Base-by-base conservation (phyloP, 148 eudicot genomes). In the Fagopyrum homotropicum region DNA sequence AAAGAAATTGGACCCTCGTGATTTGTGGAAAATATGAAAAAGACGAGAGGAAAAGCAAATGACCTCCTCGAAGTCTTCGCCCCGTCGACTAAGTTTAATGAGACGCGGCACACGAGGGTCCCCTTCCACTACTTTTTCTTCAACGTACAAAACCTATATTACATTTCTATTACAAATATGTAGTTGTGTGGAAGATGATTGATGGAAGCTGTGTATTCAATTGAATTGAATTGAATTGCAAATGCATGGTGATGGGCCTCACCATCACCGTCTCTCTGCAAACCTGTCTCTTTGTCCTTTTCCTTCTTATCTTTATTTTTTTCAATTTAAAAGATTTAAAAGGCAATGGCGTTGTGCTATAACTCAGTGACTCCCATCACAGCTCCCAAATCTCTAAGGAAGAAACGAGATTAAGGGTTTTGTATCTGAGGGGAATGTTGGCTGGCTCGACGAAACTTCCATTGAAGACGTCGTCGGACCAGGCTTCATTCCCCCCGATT, bases 401-500 rank as follows among this genome's bases (percentile, higher is more conserved):
- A 64, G 12, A 14, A 15, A 15, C 1, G 14, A 40, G 45, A 35
- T 64, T 64, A 78, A 29, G 69, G 82, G 73, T 45, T 50, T 77
- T 60, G 43, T 22, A 6, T 16, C 83, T 85, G 88, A 80, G 88
- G 88, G 86, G 88, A 86, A 81, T 86, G 88, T 83, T 86, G 88
- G 83, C 86, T 60, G n/a, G 51, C 76, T 77, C 43, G 16, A 79
- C 73, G 56, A 66, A 51, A 40, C 50, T 56, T 52, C 26, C 48
- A 55, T 74, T 9, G 30, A 12, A 22, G 43, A 4, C 22, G 85
- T 85, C 85, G 78, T 80, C 87, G 87, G 87, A 85, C 87, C 87
- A 85, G 85, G 87, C 87, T 85, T 85, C 87, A 85, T 85, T 85
- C 87, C 87, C 88, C 87, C 85, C 82, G 82, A 85, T 78, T 82